Evolutionary conservation across 192 early-diverging fungal genomes (phyloP).

Genomic region (Gonapodya sp.): DNA sequence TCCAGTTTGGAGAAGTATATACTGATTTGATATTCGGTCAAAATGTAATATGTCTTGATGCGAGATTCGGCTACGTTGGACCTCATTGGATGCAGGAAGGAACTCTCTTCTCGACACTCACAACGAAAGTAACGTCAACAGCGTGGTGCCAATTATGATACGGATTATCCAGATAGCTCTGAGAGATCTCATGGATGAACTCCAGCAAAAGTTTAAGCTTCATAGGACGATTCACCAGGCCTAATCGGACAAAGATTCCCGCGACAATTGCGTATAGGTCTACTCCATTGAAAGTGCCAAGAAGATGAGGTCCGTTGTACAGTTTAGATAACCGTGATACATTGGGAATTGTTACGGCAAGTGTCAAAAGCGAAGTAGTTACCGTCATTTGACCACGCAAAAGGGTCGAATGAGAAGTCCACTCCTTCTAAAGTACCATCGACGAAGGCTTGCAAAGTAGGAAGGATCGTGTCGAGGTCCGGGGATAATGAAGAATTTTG

Average conservation of each 20-base stretch:
- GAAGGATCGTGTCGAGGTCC: neutral
- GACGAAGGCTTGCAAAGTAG: neutral
- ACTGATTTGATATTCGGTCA: conserved; percentile 55
- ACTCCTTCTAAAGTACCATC: neutral
- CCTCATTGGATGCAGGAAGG: neutral
- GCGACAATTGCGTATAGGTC: conserved; percentile 79
- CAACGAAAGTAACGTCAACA: conserved; percentile 74
- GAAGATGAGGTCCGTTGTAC: no score
- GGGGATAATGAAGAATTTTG: neutral
- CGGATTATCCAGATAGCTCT: conserved; percentile 72
- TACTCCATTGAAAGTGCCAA: neutral
- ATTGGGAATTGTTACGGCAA: no score
- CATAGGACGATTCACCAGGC: conserved; percentile 48
- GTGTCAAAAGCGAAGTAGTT: no score
- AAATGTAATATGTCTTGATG: conserved; percentile 44
- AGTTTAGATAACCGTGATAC: no score
- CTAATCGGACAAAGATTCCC: conserved; percentile 61
- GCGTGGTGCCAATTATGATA: conserved; percentile 93
- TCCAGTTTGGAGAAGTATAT: conserved; percentile 61
- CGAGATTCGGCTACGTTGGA: neutral
- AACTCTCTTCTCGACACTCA: conserved; percentile 18
- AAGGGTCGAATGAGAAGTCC: neutral
- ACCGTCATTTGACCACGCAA: neutral
- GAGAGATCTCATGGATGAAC: conserved; percentile 73
- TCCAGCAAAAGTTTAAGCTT: conserved; percentile 61